phyloP scores from a whole-genome alignment of 345 rosid species.

The Viola odorata region DNA sequence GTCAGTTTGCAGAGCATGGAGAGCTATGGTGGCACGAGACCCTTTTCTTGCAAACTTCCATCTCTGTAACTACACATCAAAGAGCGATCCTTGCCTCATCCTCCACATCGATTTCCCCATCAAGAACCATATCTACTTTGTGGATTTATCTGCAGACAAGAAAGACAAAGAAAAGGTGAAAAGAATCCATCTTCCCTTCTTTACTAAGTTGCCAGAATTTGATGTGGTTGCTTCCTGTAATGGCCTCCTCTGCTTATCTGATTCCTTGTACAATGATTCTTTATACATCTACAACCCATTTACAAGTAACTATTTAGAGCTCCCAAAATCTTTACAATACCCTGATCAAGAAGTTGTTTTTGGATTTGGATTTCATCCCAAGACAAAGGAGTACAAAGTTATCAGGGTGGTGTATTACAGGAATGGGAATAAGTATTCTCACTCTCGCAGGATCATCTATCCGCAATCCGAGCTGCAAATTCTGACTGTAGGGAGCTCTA shows the following conservation, averaged over 20 bases:
- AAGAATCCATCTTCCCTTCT: constrained; percentile 28
- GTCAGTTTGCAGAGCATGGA: constrained; percentile 38
- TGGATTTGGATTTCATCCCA: constrained; percentile 39
- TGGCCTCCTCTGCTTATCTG: constrained; percentile 39
- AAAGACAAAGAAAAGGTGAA: constrained; percentile 15
- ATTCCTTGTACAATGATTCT: constrained; percentile 18
- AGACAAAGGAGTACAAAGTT: constrained; percentile 32
- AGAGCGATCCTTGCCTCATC: constrained; percentile 32
- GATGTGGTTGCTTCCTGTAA: constrained; percentile 42
- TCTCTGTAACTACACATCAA: constrained; percentile 2
- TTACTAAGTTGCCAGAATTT: constrained; percentile 28
- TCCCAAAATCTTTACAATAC: constrained; percentile 26
- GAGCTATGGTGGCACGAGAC: constrained; percentile 20
- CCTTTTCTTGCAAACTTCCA: constrained; percentile 18
- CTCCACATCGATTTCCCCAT: constrained; percentile 37
- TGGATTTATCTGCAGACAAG: constrained; percentile 20
- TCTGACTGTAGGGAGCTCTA: constrained; percentile 22
- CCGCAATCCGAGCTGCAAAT: constrained; percentile 32
- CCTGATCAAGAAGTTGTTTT: constrained; percentile 26
- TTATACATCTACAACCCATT: constrained; percentile 37
- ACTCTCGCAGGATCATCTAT: constrained; percentile 19
- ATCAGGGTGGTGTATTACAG: constrained; percentile 32
- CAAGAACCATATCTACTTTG: constrained; percentile 33
- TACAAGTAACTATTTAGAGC: constrained; percentile 19
- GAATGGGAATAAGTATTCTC: constrained; percentile 14